Base-by-base conservation (phyloP, 116 monocot genomes). In the Posidonia oceanica region DNA sequence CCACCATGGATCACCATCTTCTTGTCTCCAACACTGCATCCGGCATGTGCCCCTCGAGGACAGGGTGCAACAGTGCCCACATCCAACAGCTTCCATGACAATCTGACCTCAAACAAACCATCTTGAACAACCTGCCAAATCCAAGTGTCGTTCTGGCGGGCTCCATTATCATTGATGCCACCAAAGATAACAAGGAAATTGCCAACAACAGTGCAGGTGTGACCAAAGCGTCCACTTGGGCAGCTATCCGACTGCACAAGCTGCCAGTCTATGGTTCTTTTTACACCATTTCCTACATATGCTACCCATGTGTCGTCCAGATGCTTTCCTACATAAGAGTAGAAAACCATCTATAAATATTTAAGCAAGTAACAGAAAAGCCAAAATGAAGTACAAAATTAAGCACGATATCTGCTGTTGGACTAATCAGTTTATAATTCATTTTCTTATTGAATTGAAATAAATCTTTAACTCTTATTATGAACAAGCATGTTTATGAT, bases 221-320 rank as follows among this genome's bases (percentile, higher is more conserved):
- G 97, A 1, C 97, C 89, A 63, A 97, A 97, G 70, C 97, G 85
- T 1, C 97, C 97, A 23, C 77, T 87, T 29, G 97, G 97, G 23
- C 48, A 12, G 48, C 62, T 75, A 53, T 83, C 83, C 14, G 85
- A 89, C 67, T 62, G 72, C 36, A 87, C 73, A 13, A 80, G 79
- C 62, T 87, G 79, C 97, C 97, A 97, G 42, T 56, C 76, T 29
- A 83, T 51, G 11, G 72, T 13, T 4, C 73, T 54, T 29, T 54
- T 66, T 36, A 56, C 71, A 58, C 78, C 83, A 75, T 73, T 80
- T 75, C 87, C 85, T 21, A 87, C 62, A 14, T 82, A 76, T 64
- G 92, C 87, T 23, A 87, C 83, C 92, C 92, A 97, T 62, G 92
- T 89, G 51, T 97, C 92, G 79, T 87, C 97, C 58, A 97, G 79